Base-by-base conservation (phyloP, 2,329 filamentous ascomycete genomes). In the Colletotrichum graminicola region DNA sequence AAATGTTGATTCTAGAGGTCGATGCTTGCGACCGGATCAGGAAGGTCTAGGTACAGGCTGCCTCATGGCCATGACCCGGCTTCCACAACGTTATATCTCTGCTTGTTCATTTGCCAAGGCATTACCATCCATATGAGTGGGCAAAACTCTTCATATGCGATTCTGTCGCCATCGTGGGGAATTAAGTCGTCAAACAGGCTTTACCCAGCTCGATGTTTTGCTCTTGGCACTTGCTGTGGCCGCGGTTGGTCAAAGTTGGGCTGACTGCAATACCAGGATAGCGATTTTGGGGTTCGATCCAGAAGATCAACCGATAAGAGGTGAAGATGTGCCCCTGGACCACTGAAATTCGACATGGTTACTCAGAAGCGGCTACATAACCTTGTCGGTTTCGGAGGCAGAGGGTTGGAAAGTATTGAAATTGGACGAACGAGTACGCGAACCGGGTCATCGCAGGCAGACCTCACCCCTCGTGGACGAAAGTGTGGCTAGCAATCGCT, bases 111-210 rank as follows among this genome's bases (percentile, higher is more conserved):
- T 65, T 51, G 61, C 66, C 66, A 69, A 69, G 66, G 34, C 7
- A 43, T 54, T 3, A 26, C 54, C 14, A 23, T 45, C 23, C 61
- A 60, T n/a, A 16, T 39, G 8, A 45, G 43, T 16, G 56, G 54
- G 34, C 3, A 54, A 55, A 39, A 16, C 43, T n/a, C 16, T 18
- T 3, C 18, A 29, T 16, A 23, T n/a, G 43, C 26, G 12, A 54
- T 18, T 60, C 61, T 69, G 52, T 59, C 66, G 66, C 36, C 36
- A 69, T 69, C 34, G 45, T 47, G 34, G 54, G 47, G 54, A 14
- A 18, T 34, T 60, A 69, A 69, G 66, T 69, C 66, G 66, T 69
- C 66, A 69, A 59, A 16, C 45, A 34, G 41, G 12, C 23, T 23
- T 23, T 32, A 18, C 34, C 12, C 41, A 45, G 45, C 2, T 26